These are phyloP conservation scores for Plenodomus tracheiphilus DNA, from an alignment of 2,329 filamentous ascomycete species.

Conservation along the genomic window DNA sequence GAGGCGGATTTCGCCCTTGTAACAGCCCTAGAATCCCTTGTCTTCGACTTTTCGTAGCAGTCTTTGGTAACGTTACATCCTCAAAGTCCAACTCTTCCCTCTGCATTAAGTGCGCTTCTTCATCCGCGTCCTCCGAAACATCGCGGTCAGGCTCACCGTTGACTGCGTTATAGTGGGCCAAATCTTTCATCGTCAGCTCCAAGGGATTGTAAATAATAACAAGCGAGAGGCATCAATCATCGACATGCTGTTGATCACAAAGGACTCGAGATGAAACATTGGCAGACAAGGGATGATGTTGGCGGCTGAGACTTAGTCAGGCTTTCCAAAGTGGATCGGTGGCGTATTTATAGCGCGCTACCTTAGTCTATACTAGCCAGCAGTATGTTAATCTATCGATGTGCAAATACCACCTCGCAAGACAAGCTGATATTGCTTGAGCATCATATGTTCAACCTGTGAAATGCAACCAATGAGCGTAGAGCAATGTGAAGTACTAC, in stretches of 20 bases:
- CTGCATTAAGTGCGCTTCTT: constrained; percentile 33
- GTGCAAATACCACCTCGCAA: no score
- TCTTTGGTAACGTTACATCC: constrained; percentile 12
- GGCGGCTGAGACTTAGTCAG: background rate
- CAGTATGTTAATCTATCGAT: no score
- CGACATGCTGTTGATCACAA: constrained; percentile 1
- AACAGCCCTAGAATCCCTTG: constrained; percentile 36
- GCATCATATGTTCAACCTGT: no score
- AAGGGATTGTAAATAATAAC: background rate
- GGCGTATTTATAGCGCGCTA: constrained; percentile 3
- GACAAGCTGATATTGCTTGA: no score
- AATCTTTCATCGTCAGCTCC: constrained; percentile 4
- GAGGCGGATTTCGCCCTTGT: constrained; percentile 49
- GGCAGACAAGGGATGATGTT: background rate
- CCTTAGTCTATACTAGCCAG: background rate
- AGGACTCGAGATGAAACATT: background rate
- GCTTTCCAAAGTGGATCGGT: background rate
- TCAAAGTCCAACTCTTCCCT: constrained; percentile 33
- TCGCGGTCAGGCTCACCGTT: constrained; percentile 6
- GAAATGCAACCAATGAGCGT: no score
- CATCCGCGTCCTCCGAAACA: constrained; percentile 12
- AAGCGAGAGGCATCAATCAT: background rate
- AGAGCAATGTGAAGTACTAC: no score
- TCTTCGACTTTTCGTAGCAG: background rate
- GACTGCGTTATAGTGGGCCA: constrained; percentile 1